Conservation (phyloP, 2,329 filamentous ascomycete species). For the Pseudogymnoascus verrucosus region DNA sequence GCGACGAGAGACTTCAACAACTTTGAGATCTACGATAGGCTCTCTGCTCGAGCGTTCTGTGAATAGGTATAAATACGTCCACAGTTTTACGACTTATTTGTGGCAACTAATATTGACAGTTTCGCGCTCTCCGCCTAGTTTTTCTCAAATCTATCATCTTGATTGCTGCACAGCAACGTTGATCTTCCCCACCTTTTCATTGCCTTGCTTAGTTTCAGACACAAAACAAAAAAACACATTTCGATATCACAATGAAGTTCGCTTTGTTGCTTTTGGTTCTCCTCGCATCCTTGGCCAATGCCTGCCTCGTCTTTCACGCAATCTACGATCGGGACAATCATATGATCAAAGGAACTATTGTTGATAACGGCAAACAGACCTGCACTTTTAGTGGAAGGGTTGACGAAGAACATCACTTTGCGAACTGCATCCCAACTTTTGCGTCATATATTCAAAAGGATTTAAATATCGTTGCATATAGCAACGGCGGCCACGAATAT, state of each 20-base stretch:
- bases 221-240: too few species aligned
- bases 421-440: neutral
- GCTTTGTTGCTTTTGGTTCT: neutral
- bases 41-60: slow-evolving; percentile 1
- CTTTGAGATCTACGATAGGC: neutral
- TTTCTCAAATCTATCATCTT: too few species aligned
- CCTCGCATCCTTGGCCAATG: neutral
- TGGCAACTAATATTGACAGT: neutral
- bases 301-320: neutral
- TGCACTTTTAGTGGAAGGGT: neutral
- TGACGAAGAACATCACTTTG: neutral
- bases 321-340: too few species aligned
- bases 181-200: too few species aligned
- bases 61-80: neutral
- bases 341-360: too few species aligned
- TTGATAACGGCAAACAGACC: neutral
- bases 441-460: neutral
- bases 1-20: neutral
- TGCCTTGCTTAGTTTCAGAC: neutral
- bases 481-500: neutral
- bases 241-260: neutral
- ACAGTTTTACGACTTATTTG: neutral
- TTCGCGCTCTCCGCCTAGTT: too few species aligned
- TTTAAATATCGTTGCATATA: neutral
- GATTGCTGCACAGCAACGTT: too few species aligned